Base-by-base conservation (phyloP, 768 basidiomycete genomes). In the Boletus edulis region DNA sequence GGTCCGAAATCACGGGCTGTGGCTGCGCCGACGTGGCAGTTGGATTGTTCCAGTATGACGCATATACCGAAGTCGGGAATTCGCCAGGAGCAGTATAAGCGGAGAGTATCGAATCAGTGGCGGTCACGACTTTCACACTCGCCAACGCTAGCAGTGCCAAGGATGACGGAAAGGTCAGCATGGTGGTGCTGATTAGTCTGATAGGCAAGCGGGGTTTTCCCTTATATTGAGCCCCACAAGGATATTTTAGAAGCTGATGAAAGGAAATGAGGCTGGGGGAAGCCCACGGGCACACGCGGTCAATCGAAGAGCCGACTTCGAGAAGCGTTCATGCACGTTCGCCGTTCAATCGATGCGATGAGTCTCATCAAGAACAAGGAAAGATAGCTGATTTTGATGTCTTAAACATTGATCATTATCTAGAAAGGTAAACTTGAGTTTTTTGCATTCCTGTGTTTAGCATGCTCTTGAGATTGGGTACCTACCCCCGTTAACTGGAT, bases 1-100 rank as follows among this genome's bases (percentile, higher is more conserved):
- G 83, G 66, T 89, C 86, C 29, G 85, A 81, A 40, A 89, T 78
- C 29, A 88, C 78, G 2, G 87, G 87, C 67, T 89, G 87, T 5
- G 82, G 82, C 67, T 89, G 87, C 1, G 76, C 81, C 22, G 80
- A 79, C 4, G 86, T 88, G 32, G 81, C 83, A 1, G 85, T 89
- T 10, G 86, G 85, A 58, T 78, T 69, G 64, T 89, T 89, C 73
- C 82, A 87, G 67, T 88, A 89, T 43, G 78, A 75, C 11, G 71
- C 66, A 63, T 81, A 88, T 22, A 77, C 70, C 3, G 83, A 78
- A 4, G 85, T 85, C 1, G 86, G 85, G 64, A 88, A 87, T 14
- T 68, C 63, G 17, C 85, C 85, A 15, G 83, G 80, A 6, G 74
- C 85, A 3, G 83, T 82, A 63, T 80, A 87, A 3, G 77, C 78